Evolutionary conservation across 305 asterid species (phyloP).

Genomic region (Fraxinus velutina): DNA sequence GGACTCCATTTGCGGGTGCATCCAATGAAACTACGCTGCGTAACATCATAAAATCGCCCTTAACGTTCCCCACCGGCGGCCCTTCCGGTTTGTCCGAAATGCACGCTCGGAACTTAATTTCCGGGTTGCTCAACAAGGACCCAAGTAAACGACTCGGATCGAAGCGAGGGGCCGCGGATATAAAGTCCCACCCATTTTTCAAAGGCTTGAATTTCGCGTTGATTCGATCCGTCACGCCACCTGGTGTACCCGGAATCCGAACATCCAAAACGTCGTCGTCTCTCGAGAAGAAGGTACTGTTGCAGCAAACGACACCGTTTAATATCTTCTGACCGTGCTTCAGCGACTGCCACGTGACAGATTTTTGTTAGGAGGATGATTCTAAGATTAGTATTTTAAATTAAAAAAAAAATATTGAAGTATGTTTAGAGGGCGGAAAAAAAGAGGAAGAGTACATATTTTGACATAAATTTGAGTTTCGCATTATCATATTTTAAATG

Average conservation of each 20-base stretch:
- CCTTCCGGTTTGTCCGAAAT: slow-evolving; percentile 41
- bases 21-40: slow-evolving; percentile 60
- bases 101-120: slow-evolving; percentile 62
- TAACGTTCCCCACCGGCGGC: slow-evolving; percentile 46
- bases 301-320: slow-evolving; percentile 39
- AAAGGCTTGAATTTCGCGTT: slow-evolving; percentile 75
- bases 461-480: slow-evolving; percentile 16
- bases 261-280: slow-evolving; percentile 34
- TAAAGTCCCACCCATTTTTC: slow-evolving; percentile 79
- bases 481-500: slow-evolving; percentile 18
- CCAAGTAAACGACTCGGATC: slow-evolving; percentile 68
- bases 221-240: slow-evolving; percentile 64
- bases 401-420: slow-evolving; percentile 1
- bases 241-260: slow-evolving; percentile 46
- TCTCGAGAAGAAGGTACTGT: neutral
- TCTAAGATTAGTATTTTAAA: neutral
- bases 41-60: slow-evolving; percentile 42
- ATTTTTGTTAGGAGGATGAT: slow-evolving; percentile 24
- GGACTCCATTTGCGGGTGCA: slow-evolving; percentile 71
- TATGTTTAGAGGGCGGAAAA: slow-evolving; percentile 12
- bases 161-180: slow-evolving; percentile 76
- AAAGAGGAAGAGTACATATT: neutral
- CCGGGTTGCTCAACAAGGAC: slow-evolving; percentile 59
- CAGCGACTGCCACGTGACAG: neutral
- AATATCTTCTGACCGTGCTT: slow-evolving; percentile 36